Percentiles rank a stretch among this genome's conserved stretches.
Evolutionary conservation across 2,329 filamentous ascomycete genomes (phyloP).

Genomic region (Fusarium sulawesiense): DNA sequence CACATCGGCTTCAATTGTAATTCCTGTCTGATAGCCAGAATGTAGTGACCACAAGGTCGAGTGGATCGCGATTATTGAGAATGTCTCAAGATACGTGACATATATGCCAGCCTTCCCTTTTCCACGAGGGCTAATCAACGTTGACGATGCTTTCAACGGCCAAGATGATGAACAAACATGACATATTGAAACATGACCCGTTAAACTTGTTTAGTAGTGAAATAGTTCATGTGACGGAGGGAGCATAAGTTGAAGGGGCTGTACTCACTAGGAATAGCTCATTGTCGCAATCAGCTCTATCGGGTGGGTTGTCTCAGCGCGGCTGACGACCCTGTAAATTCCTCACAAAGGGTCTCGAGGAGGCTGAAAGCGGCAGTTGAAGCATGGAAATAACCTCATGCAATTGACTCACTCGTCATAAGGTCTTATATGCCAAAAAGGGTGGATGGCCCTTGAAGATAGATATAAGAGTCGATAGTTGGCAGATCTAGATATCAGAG

Average conservation of each 20-base stretch:
- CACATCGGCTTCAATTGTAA: neutral
- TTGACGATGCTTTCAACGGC: conserved; percentile 16
- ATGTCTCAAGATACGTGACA: conserved; percentile 27
- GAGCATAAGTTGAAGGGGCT: conserved; percentile 40
- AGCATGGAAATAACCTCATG: conserved; percentile 1
- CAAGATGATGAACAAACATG: conserved; percentile 9
- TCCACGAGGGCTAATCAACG: conserved; percentile 6
- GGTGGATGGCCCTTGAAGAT: conserved; percentile 17
- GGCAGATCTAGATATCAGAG: conserved; percentile 5
- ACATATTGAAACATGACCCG: conserved; percentile 13
- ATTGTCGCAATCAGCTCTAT: conserved; percentile 25
- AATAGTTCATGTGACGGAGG: conserved; percentile 12
- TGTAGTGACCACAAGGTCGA: neutral
- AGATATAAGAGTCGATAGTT: conserved; percentile 31
- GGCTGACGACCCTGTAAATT: conserved; percentile 28
- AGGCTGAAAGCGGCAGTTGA: conserved; percentile 24
- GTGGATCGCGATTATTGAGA: conserved; percentile 13
- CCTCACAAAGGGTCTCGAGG: conserved; percentile 17
- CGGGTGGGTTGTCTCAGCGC: conserved; percentile 33
- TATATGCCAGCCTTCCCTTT: conserved; percentile 22
- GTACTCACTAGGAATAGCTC: conserved; percentile 20
- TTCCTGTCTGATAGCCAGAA: neutral
- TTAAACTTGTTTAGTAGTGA: neutral
- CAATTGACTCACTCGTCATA: conserved; percentile 25
- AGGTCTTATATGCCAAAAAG: conserved; percentile 25